Evolutionary conservation across 768 basidiomycete species (phyloP).

Genomic region (Crucibulum laeve): DNA sequence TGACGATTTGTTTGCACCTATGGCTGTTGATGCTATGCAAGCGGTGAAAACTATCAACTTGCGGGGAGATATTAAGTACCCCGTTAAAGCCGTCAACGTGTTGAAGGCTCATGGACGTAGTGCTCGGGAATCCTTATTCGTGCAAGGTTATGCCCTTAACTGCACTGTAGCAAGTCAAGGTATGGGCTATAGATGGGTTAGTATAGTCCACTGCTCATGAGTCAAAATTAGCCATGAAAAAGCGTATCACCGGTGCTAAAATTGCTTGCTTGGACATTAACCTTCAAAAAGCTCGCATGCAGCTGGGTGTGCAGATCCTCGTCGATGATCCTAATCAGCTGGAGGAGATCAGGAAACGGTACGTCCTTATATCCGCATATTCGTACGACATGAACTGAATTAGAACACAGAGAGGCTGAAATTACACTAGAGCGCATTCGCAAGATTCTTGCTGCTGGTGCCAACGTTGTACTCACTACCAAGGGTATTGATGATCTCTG

Average conservation of each 20-base stretch:
- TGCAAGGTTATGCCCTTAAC: constrained; percentile 96
- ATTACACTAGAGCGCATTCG: constrained; percentile 94
- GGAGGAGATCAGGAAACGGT: constrained; percentile 95
- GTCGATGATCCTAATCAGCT: constrained; percentile 96
- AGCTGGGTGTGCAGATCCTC: constrained; percentile 94
- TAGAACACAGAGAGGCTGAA: constrained; percentile 77
- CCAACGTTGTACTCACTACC: constrained; percentile 95
- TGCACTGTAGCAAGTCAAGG: constrained; percentile 99
- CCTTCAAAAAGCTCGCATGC: constrained; percentile 94
- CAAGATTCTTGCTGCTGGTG: constrained; percentile 93
- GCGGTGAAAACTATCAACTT: constrained; percentile 93
- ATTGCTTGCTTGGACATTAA: constrained; percentile 99
- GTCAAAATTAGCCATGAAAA: constrained; percentile 85
- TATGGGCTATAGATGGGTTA: constrained; percentile 26
- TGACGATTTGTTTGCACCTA: constrained; percentile 95
- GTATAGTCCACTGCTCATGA: background rate
- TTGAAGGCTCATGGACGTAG: constrained; percentile 97
- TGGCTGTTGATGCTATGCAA: constrained; percentile 99
- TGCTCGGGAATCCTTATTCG: constrained; percentile 90
- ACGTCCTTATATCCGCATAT: constrained; percentile 13
- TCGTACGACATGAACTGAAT: constrained; percentile 3
- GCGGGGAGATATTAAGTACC: constrained; percentile 96
- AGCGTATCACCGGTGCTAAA: constrained; percentile 86
- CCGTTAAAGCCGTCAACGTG: constrained; percentile 98
- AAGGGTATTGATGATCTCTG: constrained; percentile 99